Conservation (phyloP, 2,329 filamentous ascomycete species). For the Stylonectria norvegica region DNA sequence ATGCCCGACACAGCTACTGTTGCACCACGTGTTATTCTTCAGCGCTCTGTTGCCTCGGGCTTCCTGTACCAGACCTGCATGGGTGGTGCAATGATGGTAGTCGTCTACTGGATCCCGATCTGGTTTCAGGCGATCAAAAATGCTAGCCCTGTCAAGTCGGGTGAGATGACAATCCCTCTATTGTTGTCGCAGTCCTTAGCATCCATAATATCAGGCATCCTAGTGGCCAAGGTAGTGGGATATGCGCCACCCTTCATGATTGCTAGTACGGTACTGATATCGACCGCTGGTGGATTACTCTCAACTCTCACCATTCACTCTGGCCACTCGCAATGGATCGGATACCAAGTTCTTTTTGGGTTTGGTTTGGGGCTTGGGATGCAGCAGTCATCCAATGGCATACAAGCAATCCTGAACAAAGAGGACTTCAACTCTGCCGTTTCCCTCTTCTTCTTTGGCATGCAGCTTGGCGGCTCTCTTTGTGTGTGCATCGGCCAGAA, state of each 20-base stretch:
- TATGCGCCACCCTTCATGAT: conserved; percentile 37
- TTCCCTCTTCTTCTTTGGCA: conserved; percentile 1
- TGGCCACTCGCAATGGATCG: conserved; percentile 36
- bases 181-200: conserved; percentile 28
- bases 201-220: conserved; percentile 25
- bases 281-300: conserved; percentile 36
- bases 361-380: conserved; percentile 37
- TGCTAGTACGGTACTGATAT: conserved; percentile 23
- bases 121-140: conserved; percentile 35
- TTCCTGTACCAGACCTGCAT: conserved; percentile 16
- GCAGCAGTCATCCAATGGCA: conserved; percentile 39
- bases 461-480: conserved; percentile 34
- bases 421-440: conserved; percentile 40
- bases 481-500: conserved; percentile 42
- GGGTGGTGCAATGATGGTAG: conserved; percentile 24
- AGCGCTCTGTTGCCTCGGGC: conserved; percentile 29
- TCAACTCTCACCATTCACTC: conserved; percentile 30
- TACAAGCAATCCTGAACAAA: conserved; percentile 38
- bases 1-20: conserved; percentile 34
- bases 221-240: conserved; percentile 28
- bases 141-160: conserved; percentile 30
- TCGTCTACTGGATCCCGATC: conserved; percentile 32
- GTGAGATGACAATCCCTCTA: conserved; percentile 32
- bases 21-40: conserved; percentile 33
- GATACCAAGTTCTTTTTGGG: conserved; percentile 39